These are phyloP conservation scores for Pseudoperonospora humuli DNA, from an alignment of 352 stramenopile species.

Conservation along the genomic window DNA sequence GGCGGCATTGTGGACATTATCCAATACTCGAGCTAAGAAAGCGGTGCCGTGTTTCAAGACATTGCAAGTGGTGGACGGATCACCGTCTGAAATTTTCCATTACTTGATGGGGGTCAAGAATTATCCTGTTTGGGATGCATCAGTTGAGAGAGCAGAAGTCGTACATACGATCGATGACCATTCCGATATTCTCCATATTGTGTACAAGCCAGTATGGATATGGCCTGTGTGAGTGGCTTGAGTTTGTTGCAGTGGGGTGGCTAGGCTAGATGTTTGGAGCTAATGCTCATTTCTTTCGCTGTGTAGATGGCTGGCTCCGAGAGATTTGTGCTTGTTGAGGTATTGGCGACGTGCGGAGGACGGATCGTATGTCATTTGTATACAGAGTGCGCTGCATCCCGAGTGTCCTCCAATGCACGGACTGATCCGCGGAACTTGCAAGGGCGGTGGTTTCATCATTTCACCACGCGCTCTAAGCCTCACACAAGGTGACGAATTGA, in stretches of 20 bases:
- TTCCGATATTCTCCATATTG: slow-evolving; percentile 70
- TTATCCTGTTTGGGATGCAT: slow-evolving; percentile 59
- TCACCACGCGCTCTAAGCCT: slow-evolving; percentile 29
- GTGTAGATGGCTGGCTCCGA: slow-evolving; percentile 51
- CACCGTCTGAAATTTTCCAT: slow-evolving; percentile 61
- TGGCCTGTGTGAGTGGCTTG: slow-evolving; percentile 49
- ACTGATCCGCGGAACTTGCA: slow-evolving; percentile 52
- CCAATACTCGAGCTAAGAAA: slow-evolving; percentile 26
- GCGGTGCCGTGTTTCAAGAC: slow-evolving; percentile 64
- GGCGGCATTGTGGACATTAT: slow-evolving; percentile 50
- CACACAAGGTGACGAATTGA: slow-evolving; percentile 36
- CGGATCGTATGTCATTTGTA: slow-evolving; percentile 67
- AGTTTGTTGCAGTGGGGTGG: not conserved
- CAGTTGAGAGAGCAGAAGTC: slow-evolving; percentile 47
- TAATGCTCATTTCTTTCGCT: slow-evolving; percentile 5
- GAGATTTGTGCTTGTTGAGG: slow-evolving; percentile 58
- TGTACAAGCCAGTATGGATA: slow-evolving; percentile 71
- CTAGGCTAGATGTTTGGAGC: not conserved
- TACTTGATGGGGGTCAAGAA: slow-evolving; percentile 73
- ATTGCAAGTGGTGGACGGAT: slow-evolving; percentile 51
- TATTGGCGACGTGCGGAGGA: slow-evolving; percentile 69
- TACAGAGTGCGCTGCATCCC: slow-evolving; percentile 67
- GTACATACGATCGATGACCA: slow-evolving; percentile 76
- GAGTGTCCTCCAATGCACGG: slow-evolving; percentile 60
- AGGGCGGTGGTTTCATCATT: slow-evolving; percentile 57